A percentile compares a stretch with the other conserved stretches of the same genome.
These are phyloP conservation scores for Gryganskiella cystojenkinii DNA, from an alignment of 192 early-diverging fungal genomes.

Conservation along the genomic window DNA sequence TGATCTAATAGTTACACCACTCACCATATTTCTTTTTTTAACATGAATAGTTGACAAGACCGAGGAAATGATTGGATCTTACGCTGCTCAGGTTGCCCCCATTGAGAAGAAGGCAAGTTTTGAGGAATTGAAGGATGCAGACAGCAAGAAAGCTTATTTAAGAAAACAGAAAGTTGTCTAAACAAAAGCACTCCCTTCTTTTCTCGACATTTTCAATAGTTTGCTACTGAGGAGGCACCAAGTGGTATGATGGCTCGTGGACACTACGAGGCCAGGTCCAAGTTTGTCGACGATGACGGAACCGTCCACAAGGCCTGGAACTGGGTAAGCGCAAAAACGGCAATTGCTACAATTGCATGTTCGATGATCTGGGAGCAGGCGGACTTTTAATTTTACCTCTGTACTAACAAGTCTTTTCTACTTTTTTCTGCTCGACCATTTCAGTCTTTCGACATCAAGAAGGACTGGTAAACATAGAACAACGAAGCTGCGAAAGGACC, in stretches of 20 bases:
- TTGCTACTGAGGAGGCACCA: slow-evolving; percentile 89
- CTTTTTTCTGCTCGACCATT: slow-evolving; percentile 12
- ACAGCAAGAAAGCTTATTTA: background rate
- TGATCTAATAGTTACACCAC: background rate
- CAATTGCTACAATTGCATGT: background rate
- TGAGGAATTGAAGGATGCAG: background rate
- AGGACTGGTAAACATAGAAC: slow-evolving; percentile 75
- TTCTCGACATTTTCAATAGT: slow-evolving; percentile 54
- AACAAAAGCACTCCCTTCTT: background rate
- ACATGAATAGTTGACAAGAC: slow-evolving; percentile 82
- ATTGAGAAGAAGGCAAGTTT: slow-evolving; percentile 82
- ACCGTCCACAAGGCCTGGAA: slow-evolving; percentile 83
- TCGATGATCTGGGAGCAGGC: background rate
- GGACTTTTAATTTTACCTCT: background rate
- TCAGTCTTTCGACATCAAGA: slow-evolving; percentile 85
- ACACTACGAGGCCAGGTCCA: slow-evolving; percentile 89
- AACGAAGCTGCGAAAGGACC: too few relatives aligned
- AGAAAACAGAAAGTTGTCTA: background rate
- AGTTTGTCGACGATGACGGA: slow-evolving; percentile 95
- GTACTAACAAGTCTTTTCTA: background rate
- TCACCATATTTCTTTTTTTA: background rate
- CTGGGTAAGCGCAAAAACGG: slow-evolving; percentile 63
- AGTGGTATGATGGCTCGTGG: slow-evolving; percentile 93
- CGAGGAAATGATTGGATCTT: slow-evolving; percentile 98
- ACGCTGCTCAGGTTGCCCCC: slow-evolving; percentile 81